Evolutionary conservation across 177 flowering plant species (phyloP), one percentile per base, ranked within the genome.

Genomic region (Telopea speciosissima): DNA sequence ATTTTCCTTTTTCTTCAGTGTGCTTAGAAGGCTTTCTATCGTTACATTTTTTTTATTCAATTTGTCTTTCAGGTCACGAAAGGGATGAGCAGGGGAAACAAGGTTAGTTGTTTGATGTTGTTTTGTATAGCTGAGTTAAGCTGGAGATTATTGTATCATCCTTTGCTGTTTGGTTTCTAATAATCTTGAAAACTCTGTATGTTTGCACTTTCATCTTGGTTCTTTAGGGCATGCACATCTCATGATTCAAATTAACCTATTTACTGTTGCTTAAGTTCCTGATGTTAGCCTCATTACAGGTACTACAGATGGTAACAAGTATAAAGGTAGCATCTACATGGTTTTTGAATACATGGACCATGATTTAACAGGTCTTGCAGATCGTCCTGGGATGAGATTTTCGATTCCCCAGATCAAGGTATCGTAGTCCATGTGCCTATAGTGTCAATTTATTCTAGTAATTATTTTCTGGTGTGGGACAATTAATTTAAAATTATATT

Each of bases 321-420:
- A 90, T 77, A 91, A 88, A 70, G 98, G 98, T 65, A 84, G 89
- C 70, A 90, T 93, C 73, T 95, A 93, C 82, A 95, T 95, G 99
- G 99, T 95, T 21, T 93, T 95, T 80, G 99, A 95, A 72, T 95
- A 95, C 82, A 91, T 91, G 97, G 97, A 91, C 82, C 94, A 90
- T 76, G 97, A 91, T 81, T 74, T 95, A 78, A 86, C 97, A 1
- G 98, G 98, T 63, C 97, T 95, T 70, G 81, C 96, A 64, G 95
- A 93, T 80, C 90, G 97, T 71, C 95, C 97, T 72, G 96, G 95
- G 71, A 79, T 90, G 86, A 89, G 92, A 76, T 93, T 95, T 83
- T 72, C 97, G 16, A 84, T 95, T 80, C 91, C 97, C 5, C 98
- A 95, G 75, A 93, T 93, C 59, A 95, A 95, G 90, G 99, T 93